Conservation (phyloP, 2,329 filamentous ascomycete species). For the Alternaria sp. region DNA sequence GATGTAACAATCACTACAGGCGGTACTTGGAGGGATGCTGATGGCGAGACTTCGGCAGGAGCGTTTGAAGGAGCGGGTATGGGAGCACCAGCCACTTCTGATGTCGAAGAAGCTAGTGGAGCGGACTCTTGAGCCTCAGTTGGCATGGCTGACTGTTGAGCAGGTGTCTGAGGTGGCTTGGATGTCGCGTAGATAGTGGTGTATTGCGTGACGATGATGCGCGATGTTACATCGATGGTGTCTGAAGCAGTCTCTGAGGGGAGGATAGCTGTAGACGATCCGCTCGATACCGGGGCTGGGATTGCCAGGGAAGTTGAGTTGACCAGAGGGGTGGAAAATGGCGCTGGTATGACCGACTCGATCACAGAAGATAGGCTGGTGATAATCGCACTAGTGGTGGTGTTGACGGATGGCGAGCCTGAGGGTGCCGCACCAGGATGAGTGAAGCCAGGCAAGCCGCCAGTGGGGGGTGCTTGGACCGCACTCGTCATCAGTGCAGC, state of each 20-base stretch:
- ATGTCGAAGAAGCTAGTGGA: not conserved
- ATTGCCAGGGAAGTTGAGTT: slow-evolving; percentile 9
- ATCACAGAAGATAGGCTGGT: slow-evolving; percentile 3
- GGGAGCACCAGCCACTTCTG: not conserved
- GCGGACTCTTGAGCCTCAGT: slow-evolving; percentile 8
- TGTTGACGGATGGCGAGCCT: slow-evolving; percentile 1
- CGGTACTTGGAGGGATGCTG: slow-evolving; percentile 25
- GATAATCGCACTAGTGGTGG: not conserved
- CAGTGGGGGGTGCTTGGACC: slow-evolving; percentile 15
- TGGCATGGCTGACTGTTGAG: slow-evolving; percentile 5
- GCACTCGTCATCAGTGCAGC: slow-evolving; percentile 13
- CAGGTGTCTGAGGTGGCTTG: not conserved
- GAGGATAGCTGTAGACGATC: not conserved
- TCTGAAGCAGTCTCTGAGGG: slow-evolving; percentile 1
- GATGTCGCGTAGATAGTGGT: slow-evolving; percentile 33
- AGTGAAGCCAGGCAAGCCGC: slow-evolving; percentile 29
- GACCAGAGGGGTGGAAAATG: not conserved
- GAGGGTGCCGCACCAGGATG: slow-evolving; percentile 16
- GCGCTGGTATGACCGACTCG: not conserved
- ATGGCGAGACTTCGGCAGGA: slow-evolving; percentile 7
- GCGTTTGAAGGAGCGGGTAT: slow-evolving; percentile 8
- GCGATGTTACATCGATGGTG: slow-evolving; percentile 15
- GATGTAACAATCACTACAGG: slow-evolving; percentile 41
- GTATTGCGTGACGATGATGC: slow-evolving; percentile 34
- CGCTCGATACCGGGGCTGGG: not conserved